Evolutionary conservation across 495 filamentous ascomycete species (phyloP).

Genomic region (Halenospora varia): DNA sequence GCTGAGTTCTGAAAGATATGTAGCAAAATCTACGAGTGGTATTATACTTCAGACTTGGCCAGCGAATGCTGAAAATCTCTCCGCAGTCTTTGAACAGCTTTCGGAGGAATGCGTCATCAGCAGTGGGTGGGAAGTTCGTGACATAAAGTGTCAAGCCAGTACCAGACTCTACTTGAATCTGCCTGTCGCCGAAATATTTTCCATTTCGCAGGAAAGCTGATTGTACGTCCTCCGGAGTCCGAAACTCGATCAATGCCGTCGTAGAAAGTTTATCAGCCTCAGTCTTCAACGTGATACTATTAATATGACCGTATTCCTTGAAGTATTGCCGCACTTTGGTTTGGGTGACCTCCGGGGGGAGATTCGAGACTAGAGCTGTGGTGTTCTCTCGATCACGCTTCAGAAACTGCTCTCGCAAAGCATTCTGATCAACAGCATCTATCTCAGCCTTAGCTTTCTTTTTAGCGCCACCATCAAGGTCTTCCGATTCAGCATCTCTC

Average conservation of each 20-base stretch:
- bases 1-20: conserved; percentile 70
- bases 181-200: conserved; percentile 65
- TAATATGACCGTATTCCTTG: conserved; percentile 79
- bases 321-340: conserved; percentile 83
- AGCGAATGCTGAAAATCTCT: conserved; percentile 79
- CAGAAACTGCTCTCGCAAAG: conserved; percentile 34
- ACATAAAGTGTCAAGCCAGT: conserved; percentile 79
- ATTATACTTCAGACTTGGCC: conserved; percentile 86
- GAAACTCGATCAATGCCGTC: conserved; percentile 81
- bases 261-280: conserved; percentile 54
- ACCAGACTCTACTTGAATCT: conserved; percentile 68
- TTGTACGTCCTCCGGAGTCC: conserved; percentile 70
- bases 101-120: conserved; percentile 77
- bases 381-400: conserved; percentile 89
- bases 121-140: conserved; percentile 82
- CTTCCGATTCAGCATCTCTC: conserved; percentile 41
- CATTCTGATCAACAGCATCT: conserved; percentile 23
- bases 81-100: conserved; percentile 73
- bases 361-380: conserved; percentile 71
- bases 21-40: conserved; percentile 91
- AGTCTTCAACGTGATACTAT: conserved; percentile 60
- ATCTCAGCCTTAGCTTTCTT: conserved; percentile 59
- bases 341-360: conserved; percentile 66
- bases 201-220: conserved; percentile 75
- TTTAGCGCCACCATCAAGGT: conserved; percentile 32